Conservation (phyloP, 2,329 filamentous ascomycete genomes). For the Penicillium sp. region DNA sequence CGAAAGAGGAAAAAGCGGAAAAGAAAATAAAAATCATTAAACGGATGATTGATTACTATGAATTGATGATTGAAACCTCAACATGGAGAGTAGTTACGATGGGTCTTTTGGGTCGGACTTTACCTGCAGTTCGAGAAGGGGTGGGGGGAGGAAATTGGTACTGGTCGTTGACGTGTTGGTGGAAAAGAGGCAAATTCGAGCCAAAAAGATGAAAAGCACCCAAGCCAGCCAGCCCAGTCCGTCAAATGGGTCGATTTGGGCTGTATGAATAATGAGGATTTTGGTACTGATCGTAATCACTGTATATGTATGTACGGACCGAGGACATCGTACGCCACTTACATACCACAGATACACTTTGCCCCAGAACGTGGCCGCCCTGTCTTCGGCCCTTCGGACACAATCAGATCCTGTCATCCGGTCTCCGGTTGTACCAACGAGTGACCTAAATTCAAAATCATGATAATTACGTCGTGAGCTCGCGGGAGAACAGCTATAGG, state of each 20-base stretch:
- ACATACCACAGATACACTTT: not conserved
- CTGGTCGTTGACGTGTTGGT: constrained; percentile 12
- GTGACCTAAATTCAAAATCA: not conserved
- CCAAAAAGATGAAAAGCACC: not conserved
- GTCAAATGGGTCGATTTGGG: constrained; percentile 1
- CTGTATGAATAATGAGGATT: not conserved
- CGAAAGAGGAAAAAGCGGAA: not conserved
- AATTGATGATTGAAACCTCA: constrained; percentile 12
- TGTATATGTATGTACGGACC: constrained; percentile 1
- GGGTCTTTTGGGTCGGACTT: constrained; percentile 13
- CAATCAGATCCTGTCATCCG: not conserved
- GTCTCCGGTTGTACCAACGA: not conserved
- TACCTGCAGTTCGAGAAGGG: constrained; percentile 16
- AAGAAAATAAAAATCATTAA: not conserved
- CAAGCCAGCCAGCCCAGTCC: constrained; percentile 6
- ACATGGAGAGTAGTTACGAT: constrained; percentile 2
- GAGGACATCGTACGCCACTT: not conserved
- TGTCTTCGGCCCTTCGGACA: not conserved
- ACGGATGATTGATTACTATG: not conserved
- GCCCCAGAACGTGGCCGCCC: not conserved
- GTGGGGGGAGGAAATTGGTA: not conserved
- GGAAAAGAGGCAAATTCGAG: constrained; percentile 14
- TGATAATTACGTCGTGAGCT: not conserved
- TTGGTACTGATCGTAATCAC: too few species aligned
- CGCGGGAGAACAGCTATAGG: not conserved